Evolutionary conservation across 139 green algal genomes (phyloP).

Genomic region (Coccomyxa sp.): DNA sequence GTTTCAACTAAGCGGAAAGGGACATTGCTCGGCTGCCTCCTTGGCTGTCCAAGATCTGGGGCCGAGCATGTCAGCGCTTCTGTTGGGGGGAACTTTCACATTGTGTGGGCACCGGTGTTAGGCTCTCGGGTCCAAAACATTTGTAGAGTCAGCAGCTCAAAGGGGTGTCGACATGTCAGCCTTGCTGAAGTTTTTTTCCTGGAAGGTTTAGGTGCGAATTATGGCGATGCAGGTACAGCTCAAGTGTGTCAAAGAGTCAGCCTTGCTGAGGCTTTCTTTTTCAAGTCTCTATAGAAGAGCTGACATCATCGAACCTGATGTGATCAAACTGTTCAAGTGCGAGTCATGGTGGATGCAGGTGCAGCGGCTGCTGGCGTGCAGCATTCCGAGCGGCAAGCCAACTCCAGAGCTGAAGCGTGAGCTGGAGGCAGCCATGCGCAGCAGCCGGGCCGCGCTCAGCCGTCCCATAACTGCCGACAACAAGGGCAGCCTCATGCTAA

Average conservation of each 20-base stretch:
- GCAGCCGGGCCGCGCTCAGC: background rate
- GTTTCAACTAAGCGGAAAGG: background rate
- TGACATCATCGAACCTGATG: background rate
- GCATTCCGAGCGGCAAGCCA: background rate
- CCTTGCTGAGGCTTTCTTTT: background rate
- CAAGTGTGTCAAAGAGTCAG: background rate
- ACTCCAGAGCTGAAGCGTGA: background rate
- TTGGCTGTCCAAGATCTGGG: background rate
- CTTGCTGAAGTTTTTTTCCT: background rate
- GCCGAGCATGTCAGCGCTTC: background rate
- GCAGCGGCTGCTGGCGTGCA: conserved; percentile 1
- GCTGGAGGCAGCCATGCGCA: background rate
- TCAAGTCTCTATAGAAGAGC: background rate
- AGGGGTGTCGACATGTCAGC: background rate
- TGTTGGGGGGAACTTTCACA: background rate
- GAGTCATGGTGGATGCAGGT: background rate
- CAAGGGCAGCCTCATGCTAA: background rate
- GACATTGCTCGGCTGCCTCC: background rate
- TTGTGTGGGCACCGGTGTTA: background rate
- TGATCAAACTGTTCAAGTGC: background rate
- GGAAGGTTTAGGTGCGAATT: background rate
- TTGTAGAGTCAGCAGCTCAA: too few species aligned
- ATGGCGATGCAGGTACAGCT: background rate
- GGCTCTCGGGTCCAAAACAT: too few species aligned
- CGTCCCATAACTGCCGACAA: background rate